Percentiles rank a stretch among this genome's conserved stretches.
Conservation (phyloP, 352 stramenopile genomes). For the Globisporangium camurandrum region DNA sequence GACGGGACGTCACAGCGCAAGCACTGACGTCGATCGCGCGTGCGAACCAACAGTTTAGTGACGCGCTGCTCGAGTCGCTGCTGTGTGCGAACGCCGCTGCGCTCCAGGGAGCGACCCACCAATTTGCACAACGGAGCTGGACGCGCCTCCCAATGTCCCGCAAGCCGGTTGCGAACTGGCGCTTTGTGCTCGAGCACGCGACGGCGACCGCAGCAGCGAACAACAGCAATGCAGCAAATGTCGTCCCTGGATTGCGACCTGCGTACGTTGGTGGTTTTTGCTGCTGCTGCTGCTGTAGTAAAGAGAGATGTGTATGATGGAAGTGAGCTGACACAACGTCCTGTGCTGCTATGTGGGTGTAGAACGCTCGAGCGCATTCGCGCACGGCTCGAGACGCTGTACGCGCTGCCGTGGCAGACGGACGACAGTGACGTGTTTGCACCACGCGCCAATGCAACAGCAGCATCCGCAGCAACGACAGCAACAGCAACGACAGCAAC, state of each 20-base stretch:
- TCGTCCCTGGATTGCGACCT: conserved; percentile 28
- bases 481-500: not conserved
- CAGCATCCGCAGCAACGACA: not conserved
- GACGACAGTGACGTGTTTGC: conserved; percentile 46
- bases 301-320: not conserved
- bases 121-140: conserved; percentile 39
- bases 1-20: conserved; percentile 10
- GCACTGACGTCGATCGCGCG: conserved; percentile 24
- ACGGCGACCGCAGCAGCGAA: not conserved
- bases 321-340: not conserved
- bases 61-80: conserved; percentile 37
- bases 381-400: conserved; percentile 44
- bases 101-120: conserved; percentile 29
- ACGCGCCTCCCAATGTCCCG: conserved; percentile 43
- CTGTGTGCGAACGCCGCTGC: conserved; percentile 33
- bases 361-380: conserved; percentile 60
- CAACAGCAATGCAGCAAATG: not conserved
- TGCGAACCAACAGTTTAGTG: conserved; percentile 25
- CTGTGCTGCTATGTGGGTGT: not conserved
- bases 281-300: not conserved
- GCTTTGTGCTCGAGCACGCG: conserved; percentile 54
- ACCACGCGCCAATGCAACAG: not conserved
- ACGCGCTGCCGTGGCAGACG: conserved; percentile 37
- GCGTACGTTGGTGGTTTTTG: conserved; percentile 16
- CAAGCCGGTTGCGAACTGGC: conserved; percentile 64